Conservation (phyloP, 768 basidiomycete genomes). For the Exsudoporus frostii region DNA sequence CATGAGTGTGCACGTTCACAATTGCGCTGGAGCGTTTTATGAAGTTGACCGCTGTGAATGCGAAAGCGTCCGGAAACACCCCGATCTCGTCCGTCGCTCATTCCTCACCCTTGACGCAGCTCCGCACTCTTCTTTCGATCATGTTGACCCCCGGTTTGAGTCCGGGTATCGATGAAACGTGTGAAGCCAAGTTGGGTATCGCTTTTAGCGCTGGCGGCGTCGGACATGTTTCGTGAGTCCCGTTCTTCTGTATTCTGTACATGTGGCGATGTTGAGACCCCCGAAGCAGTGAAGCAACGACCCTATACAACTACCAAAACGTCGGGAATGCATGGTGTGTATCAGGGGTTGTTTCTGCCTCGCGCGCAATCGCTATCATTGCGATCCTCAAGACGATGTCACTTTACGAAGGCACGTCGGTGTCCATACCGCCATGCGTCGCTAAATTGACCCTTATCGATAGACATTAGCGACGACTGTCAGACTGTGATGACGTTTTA, state of each 20-base stretch:
- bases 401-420: conserved; percentile 60
- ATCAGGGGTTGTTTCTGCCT: conserved; percentile 67
- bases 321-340: conserved; percentile 64
- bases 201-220: conserved; percentile 34
- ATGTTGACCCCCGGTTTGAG: conserved; percentile 71
- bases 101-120: conserved; percentile 47
- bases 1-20: conserved; percentile 45
- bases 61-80: conserved; percentile 49
- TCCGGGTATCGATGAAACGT: conserved; percentile 66
- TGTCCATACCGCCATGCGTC: neutral
- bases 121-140: conserved; percentile 59
- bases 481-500: conserved; percentile 81
- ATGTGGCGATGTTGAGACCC: neutral
- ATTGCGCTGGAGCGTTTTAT: conserved; percentile 54
- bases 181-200: conserved; percentile 55
- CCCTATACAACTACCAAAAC: conserved; percentile 37
- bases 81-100: conserved; percentile 35
- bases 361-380: conserved; percentile 63
- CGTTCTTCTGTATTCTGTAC: neutral
- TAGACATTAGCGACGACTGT: conserved; percentile 67
- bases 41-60: conserved; percentile 44
- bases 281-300: conserved; percentile 32
- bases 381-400: conserved; percentile 67
- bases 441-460: neutral
- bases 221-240: conserved; percentile 50